Evolutionary conservation across 805 yeast species (phyloP), one percentile per base, ranked within the genome.

Genomic region (Myxozyma geophila): DNA sequence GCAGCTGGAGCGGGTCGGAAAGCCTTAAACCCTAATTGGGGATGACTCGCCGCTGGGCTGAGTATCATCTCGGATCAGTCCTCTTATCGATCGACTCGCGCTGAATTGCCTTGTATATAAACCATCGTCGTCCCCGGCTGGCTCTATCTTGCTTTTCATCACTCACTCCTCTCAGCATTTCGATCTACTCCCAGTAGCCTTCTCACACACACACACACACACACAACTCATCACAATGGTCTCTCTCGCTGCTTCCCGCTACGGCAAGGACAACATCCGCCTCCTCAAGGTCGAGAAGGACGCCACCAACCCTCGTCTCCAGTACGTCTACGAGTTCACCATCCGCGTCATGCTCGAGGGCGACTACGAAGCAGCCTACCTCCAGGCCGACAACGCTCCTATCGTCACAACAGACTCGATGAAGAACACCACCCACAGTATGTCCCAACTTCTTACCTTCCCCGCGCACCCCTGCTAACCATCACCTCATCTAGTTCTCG

Each of bases 191-290:
- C 36, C 49, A 2, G 39, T 37, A 19, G 44, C 23, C 55, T 9
- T 33, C 44, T 10, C 62, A n/a, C 23, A 13, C 19, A 50, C 51
- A 28, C 23, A 13, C 53, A 53, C 53, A 37, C 19, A n/a, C n/a
- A 35, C 15, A 33, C 40, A 9, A 9, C 40, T 41, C 19, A 15
- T 37, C 59, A 49, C 59, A 58, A 64, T 64, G 68, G 65, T 48
- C 44, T 37, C 54, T 28, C 70, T 69, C 40, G 43, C 72, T n/a
- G 58, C 66, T 37, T 87, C 96, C 35, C 79, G 89, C 37, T 92
- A 92, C 82, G 98, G 98, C 69, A 92, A 92, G 76, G 96, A 86
- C 76, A 90, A 91, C 78, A 97, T 92, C 75, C 91, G 92, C 76
- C 89, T 92, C 77, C 83, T 92, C 72, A 92, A 92, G 78, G 96